Percentiles rank a stretch among this genome's conserved stretches.
These are phyloP conservation scores for Diaporthe destruens DNA, from an alignment of 2,329 filamentous ascomycete species.

Conservation along the genomic window DNA sequence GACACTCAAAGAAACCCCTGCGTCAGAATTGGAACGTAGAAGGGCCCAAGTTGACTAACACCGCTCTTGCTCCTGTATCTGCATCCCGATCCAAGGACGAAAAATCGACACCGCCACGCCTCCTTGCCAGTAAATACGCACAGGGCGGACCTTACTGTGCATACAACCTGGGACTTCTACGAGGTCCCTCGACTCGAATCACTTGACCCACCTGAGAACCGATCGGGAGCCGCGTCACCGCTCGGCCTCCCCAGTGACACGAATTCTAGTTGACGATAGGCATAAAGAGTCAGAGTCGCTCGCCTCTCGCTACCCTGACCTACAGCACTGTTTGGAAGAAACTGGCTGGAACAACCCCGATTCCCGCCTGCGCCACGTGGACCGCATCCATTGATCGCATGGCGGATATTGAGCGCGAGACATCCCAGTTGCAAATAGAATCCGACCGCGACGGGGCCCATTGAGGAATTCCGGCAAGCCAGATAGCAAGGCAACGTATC, in stretches of 20 bases:
- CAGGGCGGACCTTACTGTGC: background rate
- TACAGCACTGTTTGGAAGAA: conserved; percentile 29
- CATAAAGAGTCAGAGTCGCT: background rate
- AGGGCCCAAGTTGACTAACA: background rate
- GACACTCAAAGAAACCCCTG: background rate
- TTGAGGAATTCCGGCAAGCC: conserved; percentile 1
- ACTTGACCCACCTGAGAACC: background rate
- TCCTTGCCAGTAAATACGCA: no score
- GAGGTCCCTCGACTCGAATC: background rate
- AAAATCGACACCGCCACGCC: background rate
- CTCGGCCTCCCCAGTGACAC: background rate
- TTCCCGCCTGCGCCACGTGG: conserved; percentile 15
- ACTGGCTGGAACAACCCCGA: background rate
- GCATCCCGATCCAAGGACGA: background rate
- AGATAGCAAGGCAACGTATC: background rate
- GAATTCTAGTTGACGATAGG: background rate
- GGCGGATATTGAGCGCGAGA: conserved; percentile 28
- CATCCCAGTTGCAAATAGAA: background rate
- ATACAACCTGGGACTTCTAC: background rate
- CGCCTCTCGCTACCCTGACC: background rate
- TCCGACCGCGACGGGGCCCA: background rate
- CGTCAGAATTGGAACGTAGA: background rate
- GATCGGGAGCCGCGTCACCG: background rate
- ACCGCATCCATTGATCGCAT: conserved; percentile 2
- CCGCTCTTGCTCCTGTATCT: background rate